phyloP scores from a whole-genome alignment of 345 rosid species.

The Gossypium mustelinum region DNA sequence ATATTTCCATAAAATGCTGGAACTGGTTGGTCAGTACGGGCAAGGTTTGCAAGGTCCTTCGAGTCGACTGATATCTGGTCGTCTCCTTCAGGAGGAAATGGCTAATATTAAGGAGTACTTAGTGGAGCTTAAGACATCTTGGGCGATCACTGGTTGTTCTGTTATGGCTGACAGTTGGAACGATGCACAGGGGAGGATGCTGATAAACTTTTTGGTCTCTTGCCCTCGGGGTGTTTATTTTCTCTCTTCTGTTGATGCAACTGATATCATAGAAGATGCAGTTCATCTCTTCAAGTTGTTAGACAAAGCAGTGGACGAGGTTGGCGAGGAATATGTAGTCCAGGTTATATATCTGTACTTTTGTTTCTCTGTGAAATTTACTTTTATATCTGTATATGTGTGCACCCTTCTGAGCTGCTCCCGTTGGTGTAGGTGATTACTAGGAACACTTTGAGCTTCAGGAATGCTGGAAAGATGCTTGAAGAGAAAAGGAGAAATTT shows the following conservation, averaged over 20 bases:
- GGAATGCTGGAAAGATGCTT: constrained; percentile 72
- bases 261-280: constrained; percentile 50
- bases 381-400: constrained; percentile 13
- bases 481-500: constrained; percentile 69
- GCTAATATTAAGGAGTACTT: constrained; percentile 38
- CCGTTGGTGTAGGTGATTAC: constrained; percentile 46
- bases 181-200: constrained; percentile 50
- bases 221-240: constrained; percentile 60
- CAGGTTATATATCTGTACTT: constrained; percentile 37
- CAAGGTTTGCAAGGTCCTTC: constrained; percentile 45
- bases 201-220: constrained; percentile 56
- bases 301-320: constrained; percentile 69
- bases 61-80: constrained; percentile 40
- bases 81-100: constrained; percentile 51
- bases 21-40: constrained; percentile 48
- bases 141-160: constrained; percentile 50
- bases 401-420: constrained; percentile 11
- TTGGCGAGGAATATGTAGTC: constrained; percentile 69
- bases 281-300: constrained; percentile 45
- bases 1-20: constrained; percentile 56
- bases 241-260: constrained; percentile 62
- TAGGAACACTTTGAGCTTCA: constrained; percentile 43
- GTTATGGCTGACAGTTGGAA: constrained; percentile 66
- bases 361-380: not conserved
- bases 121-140: constrained; percentile 43